Conservation (phyloP, 1,284 basidiomycete species). For the Malassezia japonica region DNA sequence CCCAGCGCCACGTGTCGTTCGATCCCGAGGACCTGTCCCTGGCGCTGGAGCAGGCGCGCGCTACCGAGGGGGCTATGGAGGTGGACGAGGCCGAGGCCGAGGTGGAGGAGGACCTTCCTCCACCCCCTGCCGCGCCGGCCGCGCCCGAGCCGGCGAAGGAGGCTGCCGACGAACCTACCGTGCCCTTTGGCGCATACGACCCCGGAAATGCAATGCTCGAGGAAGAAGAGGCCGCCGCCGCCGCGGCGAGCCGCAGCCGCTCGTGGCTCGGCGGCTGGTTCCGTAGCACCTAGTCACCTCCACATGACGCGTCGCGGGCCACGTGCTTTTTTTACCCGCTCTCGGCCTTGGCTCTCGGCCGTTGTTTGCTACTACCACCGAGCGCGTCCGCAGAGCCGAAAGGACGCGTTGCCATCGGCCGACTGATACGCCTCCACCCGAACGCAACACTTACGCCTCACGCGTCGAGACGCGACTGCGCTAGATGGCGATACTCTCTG, state of each 20-base stretch:
- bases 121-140: neutral
- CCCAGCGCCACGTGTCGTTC: slow-evolving; percentile 41
- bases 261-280: slow-evolving; percentile 44
- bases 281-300: slow-evolving; percentile 1
- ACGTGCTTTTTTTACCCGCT: neutral
- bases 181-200: slow-evolving; percentile 24
- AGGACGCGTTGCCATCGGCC: slow-evolving; percentile 15
- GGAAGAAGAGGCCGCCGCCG: slow-evolving; percentile 27
- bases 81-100: slow-evolving; percentile 9
- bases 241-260: neutral
- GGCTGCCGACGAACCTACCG: too few species aligned
- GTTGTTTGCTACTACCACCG: slow-evolving; percentile 16
- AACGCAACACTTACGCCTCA: neutral
- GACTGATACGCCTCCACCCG: slow-evolving; percentile 16
- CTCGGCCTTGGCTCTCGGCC: slow-evolving; percentile 9
- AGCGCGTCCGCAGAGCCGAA: slow-evolving; percentile 7
- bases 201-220: slow-evolving; percentile 31
- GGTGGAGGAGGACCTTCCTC: neutral
- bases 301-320: neutral
- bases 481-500: slow-evolving; percentile 3
- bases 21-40: slow-evolving; percentile 30
- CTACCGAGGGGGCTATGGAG: slow-evolving; percentile 5
- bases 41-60: slow-evolving; percentile 18
- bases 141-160: neutral
- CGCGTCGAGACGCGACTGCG: neutral